Evolutionary conservation across 1,139 yeast genomes (phyloP), one percentile per base, ranked within the genome.

Genomic region (Groenewaldozyma sp.): DNA sequence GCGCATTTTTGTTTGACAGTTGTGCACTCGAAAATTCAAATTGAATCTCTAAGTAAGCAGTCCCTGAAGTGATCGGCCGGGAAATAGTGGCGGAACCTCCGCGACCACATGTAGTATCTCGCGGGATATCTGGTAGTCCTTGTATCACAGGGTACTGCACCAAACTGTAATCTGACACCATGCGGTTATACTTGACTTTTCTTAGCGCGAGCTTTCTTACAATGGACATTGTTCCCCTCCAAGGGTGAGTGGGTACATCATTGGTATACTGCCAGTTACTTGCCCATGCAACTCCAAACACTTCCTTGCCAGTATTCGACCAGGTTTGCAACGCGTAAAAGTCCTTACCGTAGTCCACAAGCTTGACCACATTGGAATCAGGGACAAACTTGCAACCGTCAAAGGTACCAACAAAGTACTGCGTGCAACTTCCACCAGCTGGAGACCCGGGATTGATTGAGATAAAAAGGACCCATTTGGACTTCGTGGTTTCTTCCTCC

Each of bases 361-460:
- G 42, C 31, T 59, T 49, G 1, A 59, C 46, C 26, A 51, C 51
- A 9, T 49, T 24, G 34, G 53, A 57, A 40, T 56, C 59, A 11
- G 65, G 54, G 21, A 35, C 46, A 47, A 64, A 65, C 11, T 49
- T 44, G n/a, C 45, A 51, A 28, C 69, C 70, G 45, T 65, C 55
- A 47, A 65, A 65, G 28, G 60, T 63, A 35, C 70, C 70, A 36
- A 65, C 44, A 42, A 64, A 63, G 50, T 65, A 65, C 46, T 65
- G 59, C 17, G 58, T 61, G 21, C 52, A 50, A 5, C 65, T 59
- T 10, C 68, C 69, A 24, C 69, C 69, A 9, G 44, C 41, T 11
- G 68, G 68, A 20, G 44, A 29, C n/a, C 40, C 40, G 16, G 40
- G 40, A 14, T 26, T 26, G 3, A 37, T 33, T 3, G 28, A 13